Conservation (phyloP, 2,329 filamentous ascomycete genomes). For the Ambrosiella beaveri region DNA sequence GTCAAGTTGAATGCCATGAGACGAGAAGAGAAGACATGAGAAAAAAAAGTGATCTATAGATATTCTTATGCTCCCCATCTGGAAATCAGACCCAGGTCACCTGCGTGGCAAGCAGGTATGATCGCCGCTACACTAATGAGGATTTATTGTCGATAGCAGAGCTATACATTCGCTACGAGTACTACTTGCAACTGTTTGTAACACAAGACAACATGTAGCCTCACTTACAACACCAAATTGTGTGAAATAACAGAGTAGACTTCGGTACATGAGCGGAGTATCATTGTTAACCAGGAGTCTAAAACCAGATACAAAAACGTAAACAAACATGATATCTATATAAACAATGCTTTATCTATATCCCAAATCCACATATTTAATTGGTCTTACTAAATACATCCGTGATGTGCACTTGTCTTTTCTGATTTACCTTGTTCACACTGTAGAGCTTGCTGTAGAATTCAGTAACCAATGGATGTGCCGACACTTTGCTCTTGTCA, state of each 20-base stretch:
- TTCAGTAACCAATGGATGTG: conserved; percentile 65
- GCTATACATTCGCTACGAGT: background rate
- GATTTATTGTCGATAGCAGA: background rate
- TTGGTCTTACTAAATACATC: conserved; percentile 8
- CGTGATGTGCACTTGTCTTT: conserved; percentile 6
- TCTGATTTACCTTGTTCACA: conserved; percentile 37
- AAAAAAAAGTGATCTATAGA: background rate
- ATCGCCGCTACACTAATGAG: conserved; percentile 13
- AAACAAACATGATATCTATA: background rate
- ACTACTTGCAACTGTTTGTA: background rate
- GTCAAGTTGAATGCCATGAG: background rate
- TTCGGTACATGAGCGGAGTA: too few species aligned
- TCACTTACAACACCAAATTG: too few species aligned
- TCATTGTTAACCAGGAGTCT: too few species aligned
- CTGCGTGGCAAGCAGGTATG: conserved; percentile 13
- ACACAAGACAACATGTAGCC: too few species aligned
- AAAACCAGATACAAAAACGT: background rate
- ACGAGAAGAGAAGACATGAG: background rate
- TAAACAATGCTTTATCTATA: background rate
- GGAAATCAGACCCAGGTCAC: conserved; percentile 12
- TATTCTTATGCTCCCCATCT: conserved; percentile 4
- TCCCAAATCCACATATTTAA: background rate
- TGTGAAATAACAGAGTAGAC: too few species aligned
- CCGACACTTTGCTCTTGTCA: conserved; percentile 81
- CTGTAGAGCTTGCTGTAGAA: conserved; percentile 76